Conservation (phyloP, 768 basidiomycete species). For the Xerocomellus dryophilus region DNA sequence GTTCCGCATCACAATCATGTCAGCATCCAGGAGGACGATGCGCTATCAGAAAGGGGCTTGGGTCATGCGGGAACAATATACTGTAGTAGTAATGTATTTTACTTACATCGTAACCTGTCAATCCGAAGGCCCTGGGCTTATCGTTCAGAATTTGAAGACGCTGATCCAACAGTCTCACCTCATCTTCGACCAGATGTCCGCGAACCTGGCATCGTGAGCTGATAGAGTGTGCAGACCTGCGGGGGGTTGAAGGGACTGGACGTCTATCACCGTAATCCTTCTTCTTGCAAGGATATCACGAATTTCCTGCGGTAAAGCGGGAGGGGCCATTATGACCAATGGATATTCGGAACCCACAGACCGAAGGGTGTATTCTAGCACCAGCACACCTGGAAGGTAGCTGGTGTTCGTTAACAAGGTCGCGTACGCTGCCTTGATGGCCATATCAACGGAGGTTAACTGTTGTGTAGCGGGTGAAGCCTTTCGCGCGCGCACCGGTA, state of each 20-base stretch:
- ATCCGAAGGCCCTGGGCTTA: conserved; percentile 51
- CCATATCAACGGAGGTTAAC: conserved; percentile 25
- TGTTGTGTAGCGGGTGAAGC: neutral
- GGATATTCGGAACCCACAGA: conserved; percentile 64
- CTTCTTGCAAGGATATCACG: conserved; percentile 49
- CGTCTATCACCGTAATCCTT: conserved; percentile 52
- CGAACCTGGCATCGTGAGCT: conserved; percentile 46
- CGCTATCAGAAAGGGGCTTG: conserved; percentile 42
- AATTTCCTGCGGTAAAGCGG: conserved; percentile 48
- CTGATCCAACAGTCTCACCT: conserved; percentile 32
- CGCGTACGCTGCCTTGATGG: conserved; percentile 56
- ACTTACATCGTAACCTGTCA: conserved; percentile 63
- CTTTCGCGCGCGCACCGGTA: too few species aligned
- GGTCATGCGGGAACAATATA: neutral
- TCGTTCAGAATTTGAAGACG: conserved; percentile 21
- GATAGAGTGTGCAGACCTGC: conserved; percentile 38
- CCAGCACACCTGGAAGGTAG: conserved; percentile 57
- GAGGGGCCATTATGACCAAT: conserved; percentile 76
- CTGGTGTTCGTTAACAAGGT: conserved; percentile 70
- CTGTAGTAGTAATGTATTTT: conserved; percentile 3
- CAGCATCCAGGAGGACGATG: conserved; percentile 81
- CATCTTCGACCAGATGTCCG: conserved; percentile 65
- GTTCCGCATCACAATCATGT: conserved; percentile 80
- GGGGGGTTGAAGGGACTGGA: conserved; percentile 58
- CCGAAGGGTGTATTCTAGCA: conserved; percentile 50